A percentile compares a stretch with the other conserved stretches of the same genome.
These are phyloP conservation scores for Fragaria vesca DNA, from an alignment of 306 rosid species.

Conservation along the genomic window DNA sequence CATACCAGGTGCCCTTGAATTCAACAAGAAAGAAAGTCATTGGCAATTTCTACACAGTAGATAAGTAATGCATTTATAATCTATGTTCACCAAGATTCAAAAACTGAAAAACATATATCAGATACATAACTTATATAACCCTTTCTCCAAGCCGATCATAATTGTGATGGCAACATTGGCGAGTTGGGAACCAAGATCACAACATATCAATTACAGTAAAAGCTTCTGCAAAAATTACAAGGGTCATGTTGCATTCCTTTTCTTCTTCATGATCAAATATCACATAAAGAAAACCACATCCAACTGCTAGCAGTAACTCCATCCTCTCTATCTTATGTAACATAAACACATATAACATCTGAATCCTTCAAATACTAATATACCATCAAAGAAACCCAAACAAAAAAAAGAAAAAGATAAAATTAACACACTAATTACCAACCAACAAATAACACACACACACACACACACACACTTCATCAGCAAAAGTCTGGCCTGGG, in stretches of 20 bases:
- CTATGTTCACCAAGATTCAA: neutral
- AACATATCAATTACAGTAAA: neutral
- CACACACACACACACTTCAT: conserved; percentile 15
- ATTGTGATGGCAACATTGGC: neutral
- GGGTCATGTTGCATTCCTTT: neutral
- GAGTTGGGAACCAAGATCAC: neutral
- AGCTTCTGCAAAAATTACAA: neutral
- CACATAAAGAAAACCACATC: conserved; percentile 4
- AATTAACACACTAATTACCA: conserved; percentile 15
- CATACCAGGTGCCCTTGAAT: neutral
- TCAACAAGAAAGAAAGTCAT: neutral
- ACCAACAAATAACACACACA: conserved; percentile 13
- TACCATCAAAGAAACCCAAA: neutral
- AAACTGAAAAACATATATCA: neutral
- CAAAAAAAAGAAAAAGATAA: neutral
- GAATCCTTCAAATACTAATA: neutral
- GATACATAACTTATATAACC: neutral
- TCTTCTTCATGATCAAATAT: neutral
- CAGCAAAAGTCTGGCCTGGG: conserved; percentile 76
- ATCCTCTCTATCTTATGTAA: conserved; percentile 8
- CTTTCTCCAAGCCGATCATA: neutral
- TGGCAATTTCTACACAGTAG: neutral
- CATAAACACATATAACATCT: conserved; percentile 4
- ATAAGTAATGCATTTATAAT: neutral
- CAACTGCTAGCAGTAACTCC: conserved; percentile 15